Conservation (phyloP, 345 rosid species). For the Syzygium oleosum region DNA sequence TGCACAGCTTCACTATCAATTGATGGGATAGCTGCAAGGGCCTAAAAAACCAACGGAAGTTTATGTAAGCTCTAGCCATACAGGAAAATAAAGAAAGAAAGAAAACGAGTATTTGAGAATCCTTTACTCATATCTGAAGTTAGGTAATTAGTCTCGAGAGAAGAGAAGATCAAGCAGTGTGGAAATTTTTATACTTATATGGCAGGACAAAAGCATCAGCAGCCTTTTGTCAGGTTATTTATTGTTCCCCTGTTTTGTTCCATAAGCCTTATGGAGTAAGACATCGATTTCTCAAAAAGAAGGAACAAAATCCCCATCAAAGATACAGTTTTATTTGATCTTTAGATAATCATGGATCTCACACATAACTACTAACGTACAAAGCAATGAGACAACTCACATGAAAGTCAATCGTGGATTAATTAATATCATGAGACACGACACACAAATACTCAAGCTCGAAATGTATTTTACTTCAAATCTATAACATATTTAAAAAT, state of each 20-base stretch:
- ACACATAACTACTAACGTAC: not conserved
- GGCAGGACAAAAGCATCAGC: not conserved
- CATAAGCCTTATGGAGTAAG: not conserved
- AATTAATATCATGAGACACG: not conserved
- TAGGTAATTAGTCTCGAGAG: not conserved
- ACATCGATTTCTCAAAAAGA: not conserved
- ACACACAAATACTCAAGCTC: not conserved
- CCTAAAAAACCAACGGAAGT: constrained; percentile 28
- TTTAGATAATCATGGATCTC: not conserved
- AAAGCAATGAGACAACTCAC: not conserved
- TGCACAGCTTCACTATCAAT: constrained; percentile 68
- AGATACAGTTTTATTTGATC: not conserved
- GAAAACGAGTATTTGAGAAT: not conserved
- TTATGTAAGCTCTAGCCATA: not conserved
- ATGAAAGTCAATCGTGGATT: not conserved
- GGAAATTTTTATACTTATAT: not conserved
- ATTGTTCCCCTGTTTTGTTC: not conserved
- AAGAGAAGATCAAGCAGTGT: not conserved
- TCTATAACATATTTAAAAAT: not conserved
- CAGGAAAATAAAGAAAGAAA: not conserved
- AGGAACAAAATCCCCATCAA: not conserved
- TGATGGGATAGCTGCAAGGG: constrained; percentile 88
- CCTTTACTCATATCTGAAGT: not conserved
- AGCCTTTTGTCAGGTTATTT: not conserved
- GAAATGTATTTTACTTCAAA: not conserved